Conservation (phyloP, 2,329 filamentous ascomycete genomes). For the Alternaria incomplexa region DNA sequence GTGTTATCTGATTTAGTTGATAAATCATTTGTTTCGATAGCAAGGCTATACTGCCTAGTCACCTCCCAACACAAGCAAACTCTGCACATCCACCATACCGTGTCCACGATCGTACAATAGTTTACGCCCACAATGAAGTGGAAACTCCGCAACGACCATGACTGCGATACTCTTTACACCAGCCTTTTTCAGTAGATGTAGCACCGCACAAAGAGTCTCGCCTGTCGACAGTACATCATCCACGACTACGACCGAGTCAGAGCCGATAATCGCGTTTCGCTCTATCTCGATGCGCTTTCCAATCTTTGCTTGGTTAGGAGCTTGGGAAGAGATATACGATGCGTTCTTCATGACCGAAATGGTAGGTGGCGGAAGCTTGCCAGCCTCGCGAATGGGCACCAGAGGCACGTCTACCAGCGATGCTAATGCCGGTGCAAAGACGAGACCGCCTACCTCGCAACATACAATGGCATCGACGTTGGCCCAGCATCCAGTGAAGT, state of each 20-base stretch:
- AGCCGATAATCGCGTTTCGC: slow-evolving; percentile 48
- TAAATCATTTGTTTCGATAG: not conserved
- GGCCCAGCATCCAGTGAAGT: slow-evolving; percentile 57
- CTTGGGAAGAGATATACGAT: slow-evolving; percentile 63
- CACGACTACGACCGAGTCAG: slow-evolving; percentile 59
- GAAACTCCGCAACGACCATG: slow-evolving; percentile 66
- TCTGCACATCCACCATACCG: slow-evolving; percentile 58
- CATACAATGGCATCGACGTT: slow-evolving; percentile 55
- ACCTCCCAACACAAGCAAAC: slow-evolving; percentile 60
- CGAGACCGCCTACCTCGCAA: slow-evolving; percentile 65
- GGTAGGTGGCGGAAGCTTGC: slow-evolving; percentile 65
- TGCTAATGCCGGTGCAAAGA: slow-evolving; percentile 62
- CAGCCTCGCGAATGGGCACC: slow-evolving; percentile 60
- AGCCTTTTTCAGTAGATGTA: slow-evolving; percentile 56
- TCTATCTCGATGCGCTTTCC: slow-evolving; percentile 59
- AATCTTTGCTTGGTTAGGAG: slow-evolving; percentile 14
- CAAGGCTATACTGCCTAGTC: not conserved
- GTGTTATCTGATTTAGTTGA: too few relatives aligned
- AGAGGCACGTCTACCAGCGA: slow-evolving; percentile 51
- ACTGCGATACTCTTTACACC: slow-evolving; percentile 54
- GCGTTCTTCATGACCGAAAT: slow-evolving; percentile 55
- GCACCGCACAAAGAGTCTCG: slow-evolving; percentile 60
- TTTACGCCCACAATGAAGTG: slow-evolving; percentile 59
- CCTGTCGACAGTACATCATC: slow-evolving; percentile 67
- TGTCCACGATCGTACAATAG: slow-evolving; percentile 57